Evolutionary conservation across 305 asterid genomes (phyloP).

Genomic region (Fraxinus velutina): DNA sequence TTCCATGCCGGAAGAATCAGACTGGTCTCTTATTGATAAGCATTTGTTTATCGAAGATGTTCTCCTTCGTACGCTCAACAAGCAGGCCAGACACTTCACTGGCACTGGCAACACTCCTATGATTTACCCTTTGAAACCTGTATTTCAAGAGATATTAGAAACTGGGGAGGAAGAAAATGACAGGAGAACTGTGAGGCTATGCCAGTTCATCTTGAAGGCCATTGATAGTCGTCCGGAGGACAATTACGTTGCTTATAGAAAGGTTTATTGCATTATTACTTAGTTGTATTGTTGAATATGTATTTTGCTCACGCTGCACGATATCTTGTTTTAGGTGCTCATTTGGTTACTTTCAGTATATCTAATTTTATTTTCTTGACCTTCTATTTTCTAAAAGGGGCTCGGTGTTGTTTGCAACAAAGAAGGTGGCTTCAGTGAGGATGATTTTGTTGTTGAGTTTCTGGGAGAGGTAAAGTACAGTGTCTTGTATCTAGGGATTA

Average conservation of each 20-base stretch:
- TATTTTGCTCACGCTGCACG: not conserved
- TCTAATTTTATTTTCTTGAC: conserved; percentile 21
- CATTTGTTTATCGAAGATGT: conserved; percentile 91
- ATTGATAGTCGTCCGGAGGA: conserved; percentile 83
- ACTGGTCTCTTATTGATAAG: conserved; percentile 78
- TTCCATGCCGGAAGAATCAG: conserved; percentile 94
- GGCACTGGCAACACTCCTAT: conserved; percentile 89
- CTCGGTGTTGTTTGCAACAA: conserved; percentile 99
- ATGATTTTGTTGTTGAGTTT: conserved; percentile 96
- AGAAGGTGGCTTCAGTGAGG: conserved; percentile 87
- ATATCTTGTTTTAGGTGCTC: conserved; percentile 4
- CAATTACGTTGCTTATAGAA: conserved; percentile 93
- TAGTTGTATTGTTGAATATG: conserved; percentile 1
- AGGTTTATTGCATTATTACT: conserved; percentile 45
- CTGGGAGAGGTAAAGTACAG: conserved; percentile 78
- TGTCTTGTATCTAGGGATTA: not conserved
- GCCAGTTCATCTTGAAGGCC: conserved; percentile 72
- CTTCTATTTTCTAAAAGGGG: conserved; percentile 51
- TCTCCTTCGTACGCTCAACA: conserved; percentile 79
- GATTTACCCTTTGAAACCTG: conserved; percentile 77
- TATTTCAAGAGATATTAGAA: conserved; percentile 65
- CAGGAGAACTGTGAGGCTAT: conserved; percentile 52
- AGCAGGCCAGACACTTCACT: conserved; percentile 77
- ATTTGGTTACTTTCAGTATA: conserved; percentile 1
- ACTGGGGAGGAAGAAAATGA: conserved; percentile 60